These are phyloP conservation scores for Athelia psychrophila DNA, from an alignment of 1,284 basidiomycete genomes.

Conservation along the genomic window DNA sequence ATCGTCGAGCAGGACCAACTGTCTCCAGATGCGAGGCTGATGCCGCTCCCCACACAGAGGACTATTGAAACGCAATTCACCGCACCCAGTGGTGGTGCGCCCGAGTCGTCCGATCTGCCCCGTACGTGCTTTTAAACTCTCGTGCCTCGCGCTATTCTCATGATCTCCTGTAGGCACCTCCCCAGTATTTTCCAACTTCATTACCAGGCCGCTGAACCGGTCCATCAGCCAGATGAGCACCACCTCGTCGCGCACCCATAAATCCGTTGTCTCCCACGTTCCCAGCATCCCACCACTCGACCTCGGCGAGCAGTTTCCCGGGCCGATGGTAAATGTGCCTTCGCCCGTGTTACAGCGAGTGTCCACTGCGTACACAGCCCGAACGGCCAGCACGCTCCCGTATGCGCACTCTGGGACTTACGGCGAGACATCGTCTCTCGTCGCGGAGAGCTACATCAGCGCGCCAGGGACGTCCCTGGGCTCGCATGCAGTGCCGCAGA, in stretches of 20 bases:
- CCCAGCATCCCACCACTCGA: constrained; percentile 57
- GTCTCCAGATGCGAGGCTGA: constrained; percentile 39
- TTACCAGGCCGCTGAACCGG: constrained; percentile 53
- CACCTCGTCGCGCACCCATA: constrained; percentile 54
- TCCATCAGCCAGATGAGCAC: constrained; percentile 40
- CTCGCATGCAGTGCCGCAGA: constrained; percentile 7
- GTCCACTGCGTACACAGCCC: constrained; percentile 17
- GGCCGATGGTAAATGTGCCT: constrained; percentile 30
- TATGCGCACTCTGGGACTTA: constrained; percentile 3
- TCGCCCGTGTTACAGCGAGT: constrained; percentile 23
- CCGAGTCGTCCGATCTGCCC: constrained; percentile 28
- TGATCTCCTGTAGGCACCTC: constrained; percentile 20
- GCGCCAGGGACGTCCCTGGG: constrained; percentile 33
- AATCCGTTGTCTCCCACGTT: constrained; percentile 33
- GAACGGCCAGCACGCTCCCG: constrained; percentile 9
- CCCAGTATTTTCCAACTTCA: constrained; percentile 31
- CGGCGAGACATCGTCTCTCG: constrained; percentile 35
- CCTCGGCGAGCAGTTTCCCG: constrained; percentile 50
- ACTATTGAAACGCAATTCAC: not conserved
- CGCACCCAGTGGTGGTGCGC: not conserved
- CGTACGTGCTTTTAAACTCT: constrained; percentile 25
- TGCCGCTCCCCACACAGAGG: constrained; percentile 24
- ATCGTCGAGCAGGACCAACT: constrained; percentile 55
- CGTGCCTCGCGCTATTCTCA: no score
- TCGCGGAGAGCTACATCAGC: constrained; percentile 61